Conservation (phyloP, 2,329 filamentous ascomycete genomes). For the Claviceps sp. region DNA sequence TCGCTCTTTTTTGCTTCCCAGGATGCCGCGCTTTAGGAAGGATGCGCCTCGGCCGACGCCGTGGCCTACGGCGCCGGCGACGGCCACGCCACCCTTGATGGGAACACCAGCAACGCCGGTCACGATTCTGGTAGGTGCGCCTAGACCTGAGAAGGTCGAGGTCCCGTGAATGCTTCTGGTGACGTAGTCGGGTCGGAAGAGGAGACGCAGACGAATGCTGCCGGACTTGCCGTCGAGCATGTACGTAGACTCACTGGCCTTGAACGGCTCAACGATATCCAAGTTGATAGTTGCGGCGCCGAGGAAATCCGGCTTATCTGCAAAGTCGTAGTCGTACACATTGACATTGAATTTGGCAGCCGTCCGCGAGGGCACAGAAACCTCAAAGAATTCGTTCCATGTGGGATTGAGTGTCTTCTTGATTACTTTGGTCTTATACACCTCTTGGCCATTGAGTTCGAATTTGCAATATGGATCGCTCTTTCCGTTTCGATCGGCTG, state of each 20-base stretch:
- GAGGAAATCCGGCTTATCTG: constrained; percentile 85
- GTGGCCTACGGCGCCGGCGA: constrained; percentile 56
- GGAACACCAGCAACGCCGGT: constrained; percentile 69
- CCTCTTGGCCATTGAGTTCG: constrained; percentile 71
- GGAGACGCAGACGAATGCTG: constrained; percentile 62
- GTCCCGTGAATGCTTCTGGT: constrained; percentile 77
- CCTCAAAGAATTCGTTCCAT: constrained; percentile 96
- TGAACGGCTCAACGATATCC: constrained; percentile 72
- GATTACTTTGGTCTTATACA: constrained; percentile 89
- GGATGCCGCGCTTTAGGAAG: constrained; percentile 78
- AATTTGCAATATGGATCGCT: constrained; percentile 97
- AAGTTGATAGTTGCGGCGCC: constrained; percentile 66
- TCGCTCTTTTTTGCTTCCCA: constrained; percentile 54
- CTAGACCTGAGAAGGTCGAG: constrained; percentile 85
- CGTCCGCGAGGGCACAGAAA: constrained; percentile 68
- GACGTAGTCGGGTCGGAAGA: constrained; percentile 91
- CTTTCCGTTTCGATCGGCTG: constrained; percentile 90
- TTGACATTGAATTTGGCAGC: constrained; percentile 70
- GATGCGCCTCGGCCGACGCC: constrained; percentile 81
- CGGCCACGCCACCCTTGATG: constrained; percentile 81
- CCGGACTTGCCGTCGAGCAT: constrained; percentile 83
- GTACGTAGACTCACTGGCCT: constrained; percentile 59
- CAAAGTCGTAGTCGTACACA: constrained; percentile 94
- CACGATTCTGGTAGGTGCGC: constrained; percentile 75
- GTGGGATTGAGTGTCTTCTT: constrained; percentile 93